phyloP scores from a whole-genome alignment of 768 basidiomycete species.

The Coprinellus micaceus region DNA sequence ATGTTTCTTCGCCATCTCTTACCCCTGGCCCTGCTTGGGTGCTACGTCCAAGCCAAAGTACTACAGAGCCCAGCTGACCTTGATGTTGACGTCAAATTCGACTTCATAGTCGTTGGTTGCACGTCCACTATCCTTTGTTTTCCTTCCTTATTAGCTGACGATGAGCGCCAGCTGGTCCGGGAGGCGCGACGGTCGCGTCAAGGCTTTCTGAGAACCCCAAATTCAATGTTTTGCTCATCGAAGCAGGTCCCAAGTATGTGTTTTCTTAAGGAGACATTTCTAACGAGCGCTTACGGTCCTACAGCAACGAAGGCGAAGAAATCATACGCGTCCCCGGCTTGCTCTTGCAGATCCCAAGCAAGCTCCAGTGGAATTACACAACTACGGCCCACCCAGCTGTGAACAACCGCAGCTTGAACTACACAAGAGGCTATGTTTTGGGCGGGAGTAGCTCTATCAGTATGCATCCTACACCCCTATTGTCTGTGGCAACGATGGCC shows the following conservation, averaged over 20 bases:
- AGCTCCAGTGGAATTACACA: slow-evolving; percentile 32
- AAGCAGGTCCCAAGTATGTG: slow-evolving; percentile 16
- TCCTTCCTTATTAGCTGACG: too few relatives aligned
- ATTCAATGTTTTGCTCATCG: slow-evolving; percentile 9
- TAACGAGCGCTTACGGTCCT: not conserved
- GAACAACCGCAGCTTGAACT: slow-evolving; percentile 20
- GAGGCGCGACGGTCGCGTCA: not conserved
- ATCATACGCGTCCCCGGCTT: slow-evolving; percentile 17
- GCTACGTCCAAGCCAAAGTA: too few relatives aligned
- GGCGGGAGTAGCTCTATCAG: slow-evolving; percentile 31
- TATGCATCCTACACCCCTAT: slow-evolving; percentile 12
- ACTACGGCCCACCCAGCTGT: slow-evolving; percentile 23
- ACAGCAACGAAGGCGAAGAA: slow-evolving; percentile 18
- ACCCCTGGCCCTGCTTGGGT: too few relatives aligned
- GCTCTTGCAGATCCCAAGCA: slow-evolving; percentile 10
- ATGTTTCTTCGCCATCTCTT: too few relatives aligned
- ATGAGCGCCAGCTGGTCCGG: not conserved
- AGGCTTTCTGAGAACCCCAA: not conserved
- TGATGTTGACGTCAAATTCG: not conserved
- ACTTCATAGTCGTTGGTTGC: not conserved
- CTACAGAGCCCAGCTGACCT: too few relatives aligned
- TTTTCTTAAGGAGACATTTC: not conserved
- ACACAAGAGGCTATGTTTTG: slow-evolving; percentile 26
- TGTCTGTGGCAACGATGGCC: too few relatives aligned
- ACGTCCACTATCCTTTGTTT: not conserved